phyloP scores from a whole-genome alignment of 768 basidiomycete genomes.

The Leccinum rimulosum region DNA sequence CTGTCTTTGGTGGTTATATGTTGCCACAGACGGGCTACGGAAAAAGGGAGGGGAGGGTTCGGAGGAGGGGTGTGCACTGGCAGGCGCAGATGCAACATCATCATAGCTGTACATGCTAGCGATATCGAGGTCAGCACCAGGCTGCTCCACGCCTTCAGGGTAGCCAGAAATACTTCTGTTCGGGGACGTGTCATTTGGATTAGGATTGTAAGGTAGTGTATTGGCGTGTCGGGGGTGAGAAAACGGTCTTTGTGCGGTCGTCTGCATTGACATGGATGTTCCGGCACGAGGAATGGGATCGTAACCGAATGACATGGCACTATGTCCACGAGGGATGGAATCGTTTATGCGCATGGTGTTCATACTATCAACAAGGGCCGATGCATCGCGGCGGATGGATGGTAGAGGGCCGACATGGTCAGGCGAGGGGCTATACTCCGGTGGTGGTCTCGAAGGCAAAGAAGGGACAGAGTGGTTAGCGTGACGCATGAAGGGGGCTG shows the following conservation, averaged over 20 bases:
- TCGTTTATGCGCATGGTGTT: slow-evolving; percentile 53
- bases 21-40: slow-evolving; percentile 20
- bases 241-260: slow-evolving; percentile 28
- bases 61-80: slow-evolving; percentile 30
- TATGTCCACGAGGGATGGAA: slow-evolving; percentile 31
- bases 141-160: slow-evolving; percentile 23
- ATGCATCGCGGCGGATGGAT: slow-evolving; percentile 40
- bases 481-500: slow-evolving; percentile 39
- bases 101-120: slow-evolving; percentile 40
- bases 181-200: slow-evolving; percentile 15
- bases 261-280: slow-evolving; percentile 55
- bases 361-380: slow-evolving; percentile 49
- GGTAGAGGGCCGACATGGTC: slow-evolving; percentile 30
- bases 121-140: slow-evolving; percentile 35
- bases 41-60: slow-evolving; percentile 20
- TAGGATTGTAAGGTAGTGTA: slow-evolving; percentile 37
- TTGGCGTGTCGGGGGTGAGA: slow-evolving; percentile 41
- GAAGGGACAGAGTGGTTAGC: slow-evolving; percentile 49
- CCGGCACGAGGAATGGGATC: slow-evolving; percentile 55
- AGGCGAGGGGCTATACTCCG: slow-evolving; percentile 31
- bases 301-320: slow-evolving; percentile 24
- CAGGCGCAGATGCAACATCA: slow-evolving; percentile 28
- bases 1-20: slow-evolving; percentile 19
- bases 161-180: slow-evolving; percentile 31
- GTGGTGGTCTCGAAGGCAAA: slow-evolving; percentile 38